Evolutionary conservation across 2,329 filamentous ascomycete genomes (phyloP).

Genomic region (Nemania abortiva): DNA sequence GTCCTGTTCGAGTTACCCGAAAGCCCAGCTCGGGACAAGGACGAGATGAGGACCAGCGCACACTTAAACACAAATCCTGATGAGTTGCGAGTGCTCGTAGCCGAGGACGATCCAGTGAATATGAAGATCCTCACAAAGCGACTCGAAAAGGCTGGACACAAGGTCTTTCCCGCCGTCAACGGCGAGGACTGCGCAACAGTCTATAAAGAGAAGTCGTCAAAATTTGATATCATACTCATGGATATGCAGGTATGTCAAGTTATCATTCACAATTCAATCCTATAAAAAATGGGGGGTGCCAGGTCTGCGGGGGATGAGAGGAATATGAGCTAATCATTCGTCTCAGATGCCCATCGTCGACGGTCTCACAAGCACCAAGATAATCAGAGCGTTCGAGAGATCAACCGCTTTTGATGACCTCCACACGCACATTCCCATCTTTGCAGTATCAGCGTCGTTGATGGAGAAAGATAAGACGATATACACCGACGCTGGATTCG

Average conservation of each 20-base stretch:
- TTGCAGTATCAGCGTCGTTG: constrained; percentile 88
- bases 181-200: constrained; percentile 84
- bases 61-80: constrained; percentile 5
- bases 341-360: constrained; percentile 91
- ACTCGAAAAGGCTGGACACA: constrained; percentile 80
- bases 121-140: constrained; percentile 84
- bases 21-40: constrained; percentile 17
- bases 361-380: constrained; percentile 82
- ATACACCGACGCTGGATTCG: constrained; percentile 84
- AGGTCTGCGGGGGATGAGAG: not conserved
- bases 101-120: constrained; percentile 91
- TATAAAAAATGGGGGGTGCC: not conserved
- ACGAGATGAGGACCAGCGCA: constrained; percentile 18
- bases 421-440: constrained; percentile 80
- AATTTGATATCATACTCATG: constrained; percentile 87
- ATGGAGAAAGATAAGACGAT: constrained; percentile 74
- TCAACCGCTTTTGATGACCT: constrained; percentile 64
- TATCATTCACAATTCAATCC: not conserved
- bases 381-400: constrained; percentile 82
- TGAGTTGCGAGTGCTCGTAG: constrained; percentile 76
- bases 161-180: constrained; percentile 79
- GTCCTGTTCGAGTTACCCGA: constrained; percentile 57
- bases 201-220: constrained; percentile 71
- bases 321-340: constrained; percentile 17
- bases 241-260: constrained; percentile 81